Conservation (phyloP, 1,284 basidiomycete species). For the Abortiporus biennis region DNA sequence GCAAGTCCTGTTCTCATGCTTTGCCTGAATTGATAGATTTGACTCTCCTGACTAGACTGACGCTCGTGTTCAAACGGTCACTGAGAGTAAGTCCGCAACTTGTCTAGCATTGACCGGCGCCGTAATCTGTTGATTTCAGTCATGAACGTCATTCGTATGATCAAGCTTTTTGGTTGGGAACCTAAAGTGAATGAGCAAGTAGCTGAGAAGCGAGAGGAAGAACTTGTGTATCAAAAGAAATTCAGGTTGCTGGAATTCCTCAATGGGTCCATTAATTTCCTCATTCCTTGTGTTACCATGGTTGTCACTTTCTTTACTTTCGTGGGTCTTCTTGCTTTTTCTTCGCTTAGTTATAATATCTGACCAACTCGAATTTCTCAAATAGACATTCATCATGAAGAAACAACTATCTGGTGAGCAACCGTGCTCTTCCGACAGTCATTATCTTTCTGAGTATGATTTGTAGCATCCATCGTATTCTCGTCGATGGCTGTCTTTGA, state of each 20-base stretch:
- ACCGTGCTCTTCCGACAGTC: background rate
- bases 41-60: constrained; percentile 32
- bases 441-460: too few species aligned
- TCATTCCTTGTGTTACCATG: constrained; percentile 64
- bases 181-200: constrained; percentile 37
- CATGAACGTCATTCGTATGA: constrained; percentile 3
- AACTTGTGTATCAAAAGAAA: constrained; percentile 43
- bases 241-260: constrained; percentile 33
- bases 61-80: constrained; percentile 40
- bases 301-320: constrained; percentile 61
- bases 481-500: constrained; percentile 34
- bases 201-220: constrained; percentile 46
- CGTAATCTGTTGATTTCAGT: constrained; percentile 13
- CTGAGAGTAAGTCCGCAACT: constrained; percentile 32
- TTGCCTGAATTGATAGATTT: constrained; percentile 11
- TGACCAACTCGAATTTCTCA: background rate
- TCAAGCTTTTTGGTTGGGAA: constrained; percentile 5
- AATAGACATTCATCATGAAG: constrained; percentile 28
- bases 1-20: constrained; percentile 12
- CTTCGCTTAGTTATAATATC: background rate
- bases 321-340: constrained; percentile 16
- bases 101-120: background rate
- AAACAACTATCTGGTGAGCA: constrained; percentile 24
- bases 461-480: constrained; percentile 30
- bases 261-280: constrained; percentile 34